Percentiles rank a stretch among this genome's conserved stretches.
Conservation (phyloP, 179 eudicot species). For the Amaranthus tricolor region DNA sequence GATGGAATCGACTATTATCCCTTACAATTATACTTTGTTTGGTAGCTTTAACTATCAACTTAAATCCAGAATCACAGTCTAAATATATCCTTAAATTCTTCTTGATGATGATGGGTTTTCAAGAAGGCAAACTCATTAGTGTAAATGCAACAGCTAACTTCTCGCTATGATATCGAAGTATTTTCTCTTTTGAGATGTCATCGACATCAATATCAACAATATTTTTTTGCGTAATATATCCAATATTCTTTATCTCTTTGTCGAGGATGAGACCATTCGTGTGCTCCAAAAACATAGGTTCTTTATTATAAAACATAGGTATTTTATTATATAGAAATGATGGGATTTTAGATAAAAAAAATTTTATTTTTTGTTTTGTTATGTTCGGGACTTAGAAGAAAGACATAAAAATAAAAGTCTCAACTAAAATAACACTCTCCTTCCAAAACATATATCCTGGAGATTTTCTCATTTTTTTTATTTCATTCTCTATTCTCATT, state of each 20-base stretch:
- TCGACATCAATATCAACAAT: slow-evolving; percentile 40
- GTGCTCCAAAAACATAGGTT: slow-evolving; percentile 52
- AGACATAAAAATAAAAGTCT: too few relatives aligned
- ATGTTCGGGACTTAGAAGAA: too few relatives aligned
- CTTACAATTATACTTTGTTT: slow-evolving; percentile 50
- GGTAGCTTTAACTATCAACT: slow-evolving; percentile 48
- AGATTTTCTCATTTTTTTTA: too few relatives aligned
- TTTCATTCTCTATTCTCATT: too few relatives aligned
- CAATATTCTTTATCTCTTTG: slow-evolving; percentile 34
- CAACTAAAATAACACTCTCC: too few relatives aligned
- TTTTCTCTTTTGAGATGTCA: slow-evolving; percentile 38
- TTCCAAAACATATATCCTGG: too few relatives aligned
- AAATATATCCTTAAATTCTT: slow-evolving; percentile 52
- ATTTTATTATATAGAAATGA: too few relatives aligned
- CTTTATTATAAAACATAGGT: too few relatives aligned
- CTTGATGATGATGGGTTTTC: slow-evolving; percentile 51
- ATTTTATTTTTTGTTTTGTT: too few relatives aligned
- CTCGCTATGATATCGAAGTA: slow-evolving; percentile 56
- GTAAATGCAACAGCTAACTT: slow-evolving; percentile 55
- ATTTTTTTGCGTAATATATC: slow-evolving; percentile 42
- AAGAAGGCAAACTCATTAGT: slow-evolving; percentile 35
- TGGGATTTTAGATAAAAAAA: too few relatives aligned
- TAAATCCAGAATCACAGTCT: slow-evolving; percentile 58
- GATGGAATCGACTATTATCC: slow-evolving; percentile 66
- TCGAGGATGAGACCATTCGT: slow-evolving; percentile 51